Conservation (phyloP, 352 stramenopile genomes). For the Halophytophthora batemanensis region DNA sequence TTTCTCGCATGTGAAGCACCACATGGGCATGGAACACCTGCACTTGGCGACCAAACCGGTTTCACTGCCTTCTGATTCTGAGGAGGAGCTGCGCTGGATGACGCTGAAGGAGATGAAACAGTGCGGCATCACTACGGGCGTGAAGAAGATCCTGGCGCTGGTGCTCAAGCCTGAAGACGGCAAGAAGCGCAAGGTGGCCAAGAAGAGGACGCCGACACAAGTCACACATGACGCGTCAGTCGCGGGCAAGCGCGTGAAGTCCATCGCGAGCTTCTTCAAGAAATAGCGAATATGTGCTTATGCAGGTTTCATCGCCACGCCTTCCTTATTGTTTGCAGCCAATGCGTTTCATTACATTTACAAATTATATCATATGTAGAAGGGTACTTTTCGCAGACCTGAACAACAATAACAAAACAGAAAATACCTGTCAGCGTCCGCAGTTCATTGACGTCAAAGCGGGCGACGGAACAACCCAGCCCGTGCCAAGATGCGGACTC, state of each 20-base stretch:
- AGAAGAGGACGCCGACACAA: constrained; percentile 26
- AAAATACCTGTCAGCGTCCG: too few relatives aligned
- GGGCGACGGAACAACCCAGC: background rate
- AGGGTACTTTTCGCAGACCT: too few relatives aligned
- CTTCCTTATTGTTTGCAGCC: background rate
- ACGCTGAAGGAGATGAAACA: constrained; percentile 68
- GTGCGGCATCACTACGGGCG: constrained; percentile 82
- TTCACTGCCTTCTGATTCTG: constrained; percentile 10
- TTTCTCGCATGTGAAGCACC: constrained; percentile 90
- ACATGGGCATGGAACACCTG: constrained; percentile 88
- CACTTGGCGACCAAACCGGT: constrained; percentile 42
- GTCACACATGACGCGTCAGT: constrained; percentile 27
- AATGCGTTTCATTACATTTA: background rate
- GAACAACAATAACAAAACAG: too few relatives aligned
- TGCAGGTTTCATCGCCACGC: constrained; percentile 2
- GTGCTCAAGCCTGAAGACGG: constrained; percentile 23
- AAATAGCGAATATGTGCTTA: constrained; percentile 41
- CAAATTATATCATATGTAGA: too few relatives aligned
- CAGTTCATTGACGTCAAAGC: too few relatives aligned
- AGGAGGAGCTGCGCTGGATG: constrained; percentile 62
- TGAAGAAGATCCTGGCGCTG: constrained; percentile 83
- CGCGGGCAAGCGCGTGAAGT: constrained; percentile 44
- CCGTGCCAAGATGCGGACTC: constrained; percentile 7
- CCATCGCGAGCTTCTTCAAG: constrained; percentile 63
- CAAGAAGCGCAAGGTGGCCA: constrained; percentile 11